These are phyloP conservation scores for Papilionanthe hybrid DNA, from an alignment of 116 monocot genomes.

Conservation along the genomic window DNA sequence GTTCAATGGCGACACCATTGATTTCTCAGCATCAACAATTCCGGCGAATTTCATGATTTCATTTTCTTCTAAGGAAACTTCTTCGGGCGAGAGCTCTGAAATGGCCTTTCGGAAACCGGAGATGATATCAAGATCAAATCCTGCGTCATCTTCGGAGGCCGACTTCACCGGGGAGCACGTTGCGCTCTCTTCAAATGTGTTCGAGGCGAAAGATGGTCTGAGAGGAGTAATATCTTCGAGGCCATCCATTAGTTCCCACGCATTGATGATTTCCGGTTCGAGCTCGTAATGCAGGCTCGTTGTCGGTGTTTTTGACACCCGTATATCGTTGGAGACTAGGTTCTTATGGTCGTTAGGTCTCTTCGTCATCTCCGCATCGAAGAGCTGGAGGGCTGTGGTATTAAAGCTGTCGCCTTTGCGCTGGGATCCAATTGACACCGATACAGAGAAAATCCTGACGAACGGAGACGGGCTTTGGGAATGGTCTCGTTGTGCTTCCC, in stretches of 20 bases:
- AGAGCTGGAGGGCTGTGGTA: slow-evolving; percentile 4
- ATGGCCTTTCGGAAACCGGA: slow-evolving; percentile 21
- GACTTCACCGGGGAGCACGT: background rate
- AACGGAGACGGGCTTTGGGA: slow-evolving; percentile 7
- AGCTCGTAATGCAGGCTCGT: slow-evolving; percentile 6
- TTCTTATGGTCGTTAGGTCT: background rate
- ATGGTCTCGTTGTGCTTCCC: slow-evolving; percentile 21
- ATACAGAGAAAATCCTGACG: slow-evolving; percentile 14
- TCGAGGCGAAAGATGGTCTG: slow-evolving; percentile 4
- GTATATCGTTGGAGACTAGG: background rate
- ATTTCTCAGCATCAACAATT: slow-evolving; percentile 19
- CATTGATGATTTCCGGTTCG: slow-evolving; percentile 37
- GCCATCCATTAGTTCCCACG: slow-evolving; percentile 45
- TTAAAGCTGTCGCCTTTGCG: background rate
- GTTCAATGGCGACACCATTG: background rate
- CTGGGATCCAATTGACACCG: background rate
- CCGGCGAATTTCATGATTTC: slow-evolving; percentile 12
- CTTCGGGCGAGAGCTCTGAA: slow-evolving; percentile 11
- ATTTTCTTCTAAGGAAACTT: background rate
- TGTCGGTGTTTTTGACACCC: background rate
- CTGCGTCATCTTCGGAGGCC: background rate
- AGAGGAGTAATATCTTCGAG: slow-evolving; percentile 19
- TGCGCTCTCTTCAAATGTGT: background rate
- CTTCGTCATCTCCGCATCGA: slow-evolving; percentile 26
- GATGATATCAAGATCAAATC: slow-evolving; percentile 21